Conservation (phyloP, 345 rosid genomes). For the Aquilaria malaccensis region DNA sequence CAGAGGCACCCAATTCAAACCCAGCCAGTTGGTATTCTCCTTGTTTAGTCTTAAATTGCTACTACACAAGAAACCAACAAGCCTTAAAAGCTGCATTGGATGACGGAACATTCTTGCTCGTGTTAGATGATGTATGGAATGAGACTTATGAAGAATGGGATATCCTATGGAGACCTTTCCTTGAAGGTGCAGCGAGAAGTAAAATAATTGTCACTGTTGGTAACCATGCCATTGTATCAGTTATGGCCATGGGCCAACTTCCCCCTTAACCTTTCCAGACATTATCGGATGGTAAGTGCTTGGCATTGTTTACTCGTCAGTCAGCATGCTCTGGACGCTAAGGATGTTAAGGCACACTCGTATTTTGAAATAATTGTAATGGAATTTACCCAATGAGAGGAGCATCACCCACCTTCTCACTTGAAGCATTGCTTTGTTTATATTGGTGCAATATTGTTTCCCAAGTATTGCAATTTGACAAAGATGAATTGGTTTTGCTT, state of each 20-base stretch:
- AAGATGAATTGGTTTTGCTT: constrained; percentile 9
- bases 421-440: constrained; percentile 10
- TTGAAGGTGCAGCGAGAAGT: constrained; percentile 17
- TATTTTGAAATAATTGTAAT: background rate
- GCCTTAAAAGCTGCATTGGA: background rate
- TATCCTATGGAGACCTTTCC: constrained; percentile 6
- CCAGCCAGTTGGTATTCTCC: no score
- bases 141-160: constrained; percentile 16
- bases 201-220: constrained; percentile 24
- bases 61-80: no score
- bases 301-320: constrained; percentile 1
- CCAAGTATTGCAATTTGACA: constrained; percentile 11
- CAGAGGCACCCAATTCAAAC: no score
- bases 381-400: constrained; percentile 17
- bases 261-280: background rate
- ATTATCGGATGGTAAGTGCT: constrained; percentile 13
- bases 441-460: constrained; percentile 7
- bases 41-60: no score
- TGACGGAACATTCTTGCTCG: constrained; percentile 12
- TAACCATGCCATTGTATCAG: constrained; percentile 1
- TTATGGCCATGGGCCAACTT: background rate
- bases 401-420: constrained; percentile 8
- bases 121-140: constrained; percentile 28
- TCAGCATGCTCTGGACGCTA: constrained; percentile 5
- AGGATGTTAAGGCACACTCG: background rate